Conservation (phyloP, 306 rosid species). For the Pachyrhizus erosus region DNA sequence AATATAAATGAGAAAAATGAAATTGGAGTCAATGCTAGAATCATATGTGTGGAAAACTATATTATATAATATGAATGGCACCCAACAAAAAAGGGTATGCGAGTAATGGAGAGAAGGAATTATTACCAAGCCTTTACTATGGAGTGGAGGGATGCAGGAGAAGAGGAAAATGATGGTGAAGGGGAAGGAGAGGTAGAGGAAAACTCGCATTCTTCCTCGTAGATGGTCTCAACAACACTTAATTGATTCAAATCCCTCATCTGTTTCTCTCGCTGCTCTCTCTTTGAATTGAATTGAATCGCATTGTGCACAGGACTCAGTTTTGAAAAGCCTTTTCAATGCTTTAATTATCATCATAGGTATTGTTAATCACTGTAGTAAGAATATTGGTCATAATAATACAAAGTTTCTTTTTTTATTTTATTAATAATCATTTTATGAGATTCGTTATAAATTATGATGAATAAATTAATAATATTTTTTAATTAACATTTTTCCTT, state of each 20-base stretch:
- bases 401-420: too few relatives aligned
- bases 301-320: neutral
- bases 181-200: conserved; percentile 58
- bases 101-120: neutral
- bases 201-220: conserved; percentile 69
- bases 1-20: neutral
- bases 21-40: neutral
- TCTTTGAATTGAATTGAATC: conserved; percentile 17
- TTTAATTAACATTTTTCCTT: too few relatives aligned
- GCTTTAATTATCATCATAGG: neutral
- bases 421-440: neutral
- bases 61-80: neutral
- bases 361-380: neutral
- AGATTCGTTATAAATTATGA: neutral
- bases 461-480: neutral
- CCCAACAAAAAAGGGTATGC: neutral
- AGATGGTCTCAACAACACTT: conserved; percentile 70
- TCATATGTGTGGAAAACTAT: neutral
- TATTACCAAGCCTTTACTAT: conserved; percentile 64
- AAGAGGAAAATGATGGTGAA: conserved; percentile 57
- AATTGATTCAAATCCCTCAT: conserved; percentile 60
- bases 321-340: conserved; percentile 6
- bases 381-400: neutral
- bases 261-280: neutral
- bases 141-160: conserved; percentile 58